phyloP scores from a whole-genome alignment of 805 yeast species.

The Candida wancherniae region DNA sequence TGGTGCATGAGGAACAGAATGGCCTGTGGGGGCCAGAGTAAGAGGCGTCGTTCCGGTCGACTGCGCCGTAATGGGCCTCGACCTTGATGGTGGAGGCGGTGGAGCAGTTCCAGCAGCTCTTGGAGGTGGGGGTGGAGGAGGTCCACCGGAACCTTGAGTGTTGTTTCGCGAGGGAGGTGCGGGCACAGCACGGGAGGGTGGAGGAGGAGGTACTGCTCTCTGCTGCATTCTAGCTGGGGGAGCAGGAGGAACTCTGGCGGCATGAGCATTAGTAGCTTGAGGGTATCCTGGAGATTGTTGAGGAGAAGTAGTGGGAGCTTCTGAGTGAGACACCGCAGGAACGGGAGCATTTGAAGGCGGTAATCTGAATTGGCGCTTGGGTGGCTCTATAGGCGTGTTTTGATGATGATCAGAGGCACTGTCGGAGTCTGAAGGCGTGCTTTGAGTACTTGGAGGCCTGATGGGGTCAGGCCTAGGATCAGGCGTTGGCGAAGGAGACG shows the following conservation, averaged over 20 bases:
- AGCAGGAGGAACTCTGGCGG: neutral
- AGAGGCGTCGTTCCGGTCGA: no score
- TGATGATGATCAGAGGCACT: no score
- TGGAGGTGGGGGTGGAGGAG: slow-evolving; percentile 3
- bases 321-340: slow-evolving; percentile 6
- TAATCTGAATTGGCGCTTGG: slow-evolving; percentile 8
- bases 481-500: slow-evolving; percentile 8
- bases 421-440: slow-evolving; percentile 1
- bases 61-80: neutral
- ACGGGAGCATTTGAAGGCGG: slow-evolving; percentile 11
- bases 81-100: slow-evolving; percentile 14
- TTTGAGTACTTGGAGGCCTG: no score
- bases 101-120: slow-evolving; percentile 14
- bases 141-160: slow-evolving; percentile 1
- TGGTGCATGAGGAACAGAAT: no score
- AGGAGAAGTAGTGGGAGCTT: no score
- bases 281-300: no score
- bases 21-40: no score
- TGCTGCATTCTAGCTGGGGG: slow-evolving; percentile 1
- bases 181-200: slow-evolving; percentile 4
- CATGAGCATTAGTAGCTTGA: neutral
- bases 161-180: slow-evolving; percentile 1
- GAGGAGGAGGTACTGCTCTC: slow-evolving; percentile 4
- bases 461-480: no score
- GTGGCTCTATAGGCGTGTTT: neutral